Evolutionary conservation across 2,329 filamentous ascomycete species (phyloP).

Genomic region (Neurospora crassa): DNA sequence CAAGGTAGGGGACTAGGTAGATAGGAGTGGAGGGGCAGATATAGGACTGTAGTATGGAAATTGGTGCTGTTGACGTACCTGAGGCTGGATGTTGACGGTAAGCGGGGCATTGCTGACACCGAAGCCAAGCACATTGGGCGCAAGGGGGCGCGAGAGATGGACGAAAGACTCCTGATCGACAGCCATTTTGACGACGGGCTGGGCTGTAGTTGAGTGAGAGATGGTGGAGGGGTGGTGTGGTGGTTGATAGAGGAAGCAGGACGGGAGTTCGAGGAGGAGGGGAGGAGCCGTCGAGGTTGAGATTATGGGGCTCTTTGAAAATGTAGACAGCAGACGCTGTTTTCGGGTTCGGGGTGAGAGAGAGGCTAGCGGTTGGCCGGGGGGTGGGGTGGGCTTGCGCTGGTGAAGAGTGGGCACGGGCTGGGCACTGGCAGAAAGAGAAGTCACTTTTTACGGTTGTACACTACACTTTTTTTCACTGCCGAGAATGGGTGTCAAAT

Average conservation of each 20-base stretch:
- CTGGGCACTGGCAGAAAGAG: neutral
- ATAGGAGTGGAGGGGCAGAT: neutral
- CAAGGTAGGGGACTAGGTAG: neutral
- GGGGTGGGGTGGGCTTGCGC: constrained; percentile 6
- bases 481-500: neutral
- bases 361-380: constrained; percentile 1
- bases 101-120: constrained; percentile 84
- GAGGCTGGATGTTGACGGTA: constrained; percentile 88
- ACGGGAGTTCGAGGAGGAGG: constrained; percentile 4
- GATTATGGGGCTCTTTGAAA: constrained; percentile 17
- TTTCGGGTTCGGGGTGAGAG: neutral
- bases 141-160: constrained; percentile 86
- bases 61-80: constrained; percentile 48
- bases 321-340: constrained; percentile 16
- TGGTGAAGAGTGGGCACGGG: constrained; percentile 6
- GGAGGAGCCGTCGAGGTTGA: constrained; percentile 13
- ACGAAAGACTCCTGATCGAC: constrained; percentile 75
- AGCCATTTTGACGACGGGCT: constrained; percentile 58
- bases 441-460: neutral
- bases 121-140: constrained; percentile 68
- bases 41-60: neutral
- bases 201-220: constrained; percentile 15
- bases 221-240: constrained; percentile 11
- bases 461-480: neutral
- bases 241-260: neutral